Conservation (phyloP, 2,329 filamentous ascomycete species). For the Leptographium radiaticola region DNA sequence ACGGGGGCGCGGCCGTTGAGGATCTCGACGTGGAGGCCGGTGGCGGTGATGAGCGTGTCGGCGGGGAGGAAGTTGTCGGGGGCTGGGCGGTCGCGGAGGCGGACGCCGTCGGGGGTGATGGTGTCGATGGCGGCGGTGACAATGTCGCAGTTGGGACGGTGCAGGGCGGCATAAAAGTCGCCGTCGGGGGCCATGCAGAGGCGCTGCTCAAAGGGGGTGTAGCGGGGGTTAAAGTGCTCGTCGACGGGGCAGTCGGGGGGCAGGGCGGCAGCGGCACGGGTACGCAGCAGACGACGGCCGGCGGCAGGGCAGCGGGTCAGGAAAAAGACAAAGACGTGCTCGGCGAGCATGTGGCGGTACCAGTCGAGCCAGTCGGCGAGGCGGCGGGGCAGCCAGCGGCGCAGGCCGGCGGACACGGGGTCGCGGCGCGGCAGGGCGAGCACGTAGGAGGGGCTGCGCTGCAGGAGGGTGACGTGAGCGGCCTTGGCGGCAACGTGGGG, state of each 20-base stretch:
- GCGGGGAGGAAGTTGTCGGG: slow-evolving; percentile 30
- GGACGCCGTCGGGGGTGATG: slow-evolving; percentile 29
- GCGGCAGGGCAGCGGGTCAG: slow-evolving; percentile 38
- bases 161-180: slow-evolving; percentile 36
- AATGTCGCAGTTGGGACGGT: slow-evolving; percentile 24
- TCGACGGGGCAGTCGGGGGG: slow-evolving; percentile 40
- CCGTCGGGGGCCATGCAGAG: slow-evolving; percentile 52
- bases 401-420: slow-evolving; percentile 22
- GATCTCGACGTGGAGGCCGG: slow-evolving; percentile 43
- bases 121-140: slow-evolving; percentile 32
- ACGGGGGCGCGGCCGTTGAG: slow-evolving; percentile 36
- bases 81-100: slow-evolving; percentile 20
- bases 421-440: slow-evolving; percentile 35
- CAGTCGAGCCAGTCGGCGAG: slow-evolving; percentile 34
- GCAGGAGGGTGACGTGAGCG: slow-evolving; percentile 60
- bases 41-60: slow-evolving; percentile 53
- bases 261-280: slow-evolving; percentile 32
- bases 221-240: slow-evolving; percentile 50
- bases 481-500: slow-evolving; percentile 56
- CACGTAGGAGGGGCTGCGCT: slow-evolving; percentile 64
- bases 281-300: slow-evolving; percentile 33
- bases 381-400: slow-evolving; percentile 30
- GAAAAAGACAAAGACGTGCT: slow-evolving; percentile 33
- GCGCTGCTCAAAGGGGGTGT: slow-evolving; percentile 61
- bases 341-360: slow-evolving; percentile 32